A percentile compares a stretch with the other conserved stretches of the same genome.
Evolutionary conservation across 306 rosid species (phyloP).

Genomic region (Quercus wislizeni): DNA sequence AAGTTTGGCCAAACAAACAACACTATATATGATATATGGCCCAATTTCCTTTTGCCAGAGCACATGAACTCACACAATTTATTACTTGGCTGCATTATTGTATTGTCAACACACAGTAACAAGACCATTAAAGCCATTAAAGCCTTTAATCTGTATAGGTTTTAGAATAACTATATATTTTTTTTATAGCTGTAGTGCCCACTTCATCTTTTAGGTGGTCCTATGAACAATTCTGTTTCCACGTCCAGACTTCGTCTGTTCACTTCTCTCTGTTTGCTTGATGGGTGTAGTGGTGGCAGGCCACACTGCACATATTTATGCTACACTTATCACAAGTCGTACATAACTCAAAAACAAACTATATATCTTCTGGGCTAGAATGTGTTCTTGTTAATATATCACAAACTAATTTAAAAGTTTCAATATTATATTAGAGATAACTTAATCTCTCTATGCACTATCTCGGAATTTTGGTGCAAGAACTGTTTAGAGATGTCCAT

Average conservation of each 20-base stretch:
- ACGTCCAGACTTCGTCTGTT: constrained; percentile 35
- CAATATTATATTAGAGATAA: neutral
- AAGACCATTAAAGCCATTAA: neutral
- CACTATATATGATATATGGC: neutral
- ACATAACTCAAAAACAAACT: no score
- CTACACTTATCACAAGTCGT: neutral
- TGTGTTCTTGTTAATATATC: no score
- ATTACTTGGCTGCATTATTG: neutral
- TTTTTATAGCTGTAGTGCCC: neutral
- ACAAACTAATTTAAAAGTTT: neutral
- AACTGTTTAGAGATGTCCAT: neutral
- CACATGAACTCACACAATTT: neutral
- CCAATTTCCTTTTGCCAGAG: neutral
- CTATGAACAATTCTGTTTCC: constrained; percentile 78
- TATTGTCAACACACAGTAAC: neutral
- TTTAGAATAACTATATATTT: neutral
- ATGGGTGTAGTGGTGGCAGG: constrained; percentile 10
- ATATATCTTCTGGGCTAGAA: no score
- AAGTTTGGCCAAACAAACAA: neutral
- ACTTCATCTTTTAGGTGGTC: constrained; percentile 47
- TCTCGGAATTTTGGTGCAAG: neutral
- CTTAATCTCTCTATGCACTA: neutral
- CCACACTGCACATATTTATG: constrained; percentile 35
- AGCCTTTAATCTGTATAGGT: neutral
- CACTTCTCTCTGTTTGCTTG: constrained; percentile 6